These are phyloP conservation scores for Saksenaea vasiformis DNA, from an alignment of 371 early-diverging fungal genomes.

Conservation along the genomic window DNA sequence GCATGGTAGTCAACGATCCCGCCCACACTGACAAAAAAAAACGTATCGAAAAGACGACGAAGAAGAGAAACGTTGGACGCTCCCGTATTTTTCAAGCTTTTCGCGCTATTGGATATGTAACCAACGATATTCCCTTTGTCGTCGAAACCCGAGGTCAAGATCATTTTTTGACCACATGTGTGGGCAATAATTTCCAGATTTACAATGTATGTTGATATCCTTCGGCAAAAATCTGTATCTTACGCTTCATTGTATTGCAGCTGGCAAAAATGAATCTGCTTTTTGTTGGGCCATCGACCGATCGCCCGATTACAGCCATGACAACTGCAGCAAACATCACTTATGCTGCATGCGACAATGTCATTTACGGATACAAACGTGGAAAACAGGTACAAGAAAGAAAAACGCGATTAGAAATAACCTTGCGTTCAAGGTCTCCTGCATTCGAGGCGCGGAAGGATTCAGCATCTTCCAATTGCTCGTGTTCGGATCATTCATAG, in stretches of 20 bases:
- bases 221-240: not conserved
- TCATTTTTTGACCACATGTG: constrained; percentile 80
- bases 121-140: constrained; percentile 76
- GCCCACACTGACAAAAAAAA: constrained; percentile 13
- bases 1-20: constrained; percentile 8
- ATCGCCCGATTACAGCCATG: constrained; percentile 74
- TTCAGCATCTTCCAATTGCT: constrained; percentile 50
- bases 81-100: constrained; percentile 80
- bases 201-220: constrained; percentile 64
- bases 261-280: constrained; percentile 42
- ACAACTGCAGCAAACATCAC: constrained; percentile 71
- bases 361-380: constrained; percentile 68
- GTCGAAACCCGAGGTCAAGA: constrained; percentile 81
- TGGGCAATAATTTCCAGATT: constrained; percentile 86
- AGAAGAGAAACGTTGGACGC: constrained; percentile 17
- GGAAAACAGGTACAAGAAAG: constrained; percentile 63
- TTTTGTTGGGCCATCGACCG: constrained; percentile 71
- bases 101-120: constrained; percentile 88
- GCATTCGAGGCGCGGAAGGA: constrained; percentile 33
- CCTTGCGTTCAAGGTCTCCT: constrained; percentile 18
- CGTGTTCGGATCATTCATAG: constrained; percentile 76
- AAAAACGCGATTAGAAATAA: not conserved
- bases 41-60: constrained; percentile 13
- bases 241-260: constrained; percentile 12
- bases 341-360: constrained; percentile 72